phyloP scores from a whole-genome alignment of 148 eudicot genomes.

The Dysphania ambrosioides region DNA sequence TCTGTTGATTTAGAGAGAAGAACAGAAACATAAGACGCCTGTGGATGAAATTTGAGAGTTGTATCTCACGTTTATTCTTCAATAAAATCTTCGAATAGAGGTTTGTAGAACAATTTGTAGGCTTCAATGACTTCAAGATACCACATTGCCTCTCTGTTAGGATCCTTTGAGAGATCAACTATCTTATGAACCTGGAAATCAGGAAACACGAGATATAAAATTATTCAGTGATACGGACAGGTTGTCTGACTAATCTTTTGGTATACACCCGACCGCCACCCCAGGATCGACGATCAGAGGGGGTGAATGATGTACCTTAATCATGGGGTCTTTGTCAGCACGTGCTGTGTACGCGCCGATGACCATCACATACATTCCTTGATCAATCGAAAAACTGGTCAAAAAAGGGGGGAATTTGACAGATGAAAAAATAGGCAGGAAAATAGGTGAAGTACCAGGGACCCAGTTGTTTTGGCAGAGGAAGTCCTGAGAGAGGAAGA shows the following conservation, averaged over 20 bases:
- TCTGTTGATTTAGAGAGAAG: neutral
- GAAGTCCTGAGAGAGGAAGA: conserved; percentile 34
- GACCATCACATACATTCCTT: conserved; percentile 91
- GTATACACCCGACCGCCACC: neutral
- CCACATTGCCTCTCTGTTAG: conserved; percentile 94
- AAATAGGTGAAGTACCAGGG: conserved; percentile 21
- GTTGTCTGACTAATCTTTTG: neutral
- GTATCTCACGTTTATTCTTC: conserved; percentile 25
- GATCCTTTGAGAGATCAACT: conserved; percentile 77
- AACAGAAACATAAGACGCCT: neutral
- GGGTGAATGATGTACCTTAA: conserved; percentile 44
- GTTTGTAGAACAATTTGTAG: conserved; percentile 69
- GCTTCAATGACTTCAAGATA: conserved; percentile 90
- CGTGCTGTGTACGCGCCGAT: conserved; percentile 51
- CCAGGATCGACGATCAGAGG: neutral
- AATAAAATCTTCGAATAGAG: conserved; percentile 31
- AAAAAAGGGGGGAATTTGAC: neutral
- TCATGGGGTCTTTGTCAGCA: conserved; percentile 33
- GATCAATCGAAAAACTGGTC: neutral
- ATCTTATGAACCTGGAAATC: conserved; percentile 76
- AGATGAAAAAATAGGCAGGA: neutral
- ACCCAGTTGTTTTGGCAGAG: conserved; percentile 34
- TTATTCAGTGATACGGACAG: neutral
- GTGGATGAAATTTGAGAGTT: neutral
- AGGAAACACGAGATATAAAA: neutral